These are phyloP conservation scores for Rhynchosporium secalis DNA, from an alignment of 2,329 filamentous ascomycete genomes.

Conservation along the genomic window DNA sequence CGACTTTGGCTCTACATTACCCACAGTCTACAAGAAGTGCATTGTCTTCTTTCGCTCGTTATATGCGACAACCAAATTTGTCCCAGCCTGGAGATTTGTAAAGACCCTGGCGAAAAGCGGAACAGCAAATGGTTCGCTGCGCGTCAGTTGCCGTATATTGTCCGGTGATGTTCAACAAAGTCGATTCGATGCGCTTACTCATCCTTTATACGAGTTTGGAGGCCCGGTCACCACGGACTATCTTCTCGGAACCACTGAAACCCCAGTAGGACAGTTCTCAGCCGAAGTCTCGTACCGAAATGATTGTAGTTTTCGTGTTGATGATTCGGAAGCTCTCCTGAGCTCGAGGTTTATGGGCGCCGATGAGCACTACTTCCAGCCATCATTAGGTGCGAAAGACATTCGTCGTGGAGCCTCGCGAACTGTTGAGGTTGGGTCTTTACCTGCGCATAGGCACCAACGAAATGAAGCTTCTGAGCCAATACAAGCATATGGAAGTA, in stretches of 20 bases:
- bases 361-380: conserved; percentile 83
- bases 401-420: conserved; percentile 43
- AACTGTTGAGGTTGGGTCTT: conserved; percentile 66
- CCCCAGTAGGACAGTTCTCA: conserved; percentile 80
- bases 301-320: conserved; percentile 87
- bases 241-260: conserved; percentile 79
- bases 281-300: conserved; percentile 82
- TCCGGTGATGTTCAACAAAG: conserved; percentile 54
- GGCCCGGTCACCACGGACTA: conserved; percentile 71
- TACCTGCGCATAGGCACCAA: conserved; percentile 61
- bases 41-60: conserved; percentile 92
- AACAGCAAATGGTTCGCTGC: conserved; percentile 60
- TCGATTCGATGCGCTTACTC: conserved; percentile 67
- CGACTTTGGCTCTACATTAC: conserved; percentile 65
- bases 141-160: conserved; percentile 77
- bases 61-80: conserved; percentile 76
- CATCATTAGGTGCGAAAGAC: conserved; percentile 57
- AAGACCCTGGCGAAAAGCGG: conserved; percentile 71
- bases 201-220: conserved; percentile 66
- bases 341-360: conserved; percentile 92
- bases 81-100: conserved; percentile 83
- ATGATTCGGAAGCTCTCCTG: conserved; percentile 85
- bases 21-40: conserved; percentile 94
- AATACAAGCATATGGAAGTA: conserved; percentile 81
- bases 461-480: conserved; percentile 54